phyloP scores from a whole-genome alignment of 2,329 filamentous ascomycete species.

The Periconia sp. region DNA sequence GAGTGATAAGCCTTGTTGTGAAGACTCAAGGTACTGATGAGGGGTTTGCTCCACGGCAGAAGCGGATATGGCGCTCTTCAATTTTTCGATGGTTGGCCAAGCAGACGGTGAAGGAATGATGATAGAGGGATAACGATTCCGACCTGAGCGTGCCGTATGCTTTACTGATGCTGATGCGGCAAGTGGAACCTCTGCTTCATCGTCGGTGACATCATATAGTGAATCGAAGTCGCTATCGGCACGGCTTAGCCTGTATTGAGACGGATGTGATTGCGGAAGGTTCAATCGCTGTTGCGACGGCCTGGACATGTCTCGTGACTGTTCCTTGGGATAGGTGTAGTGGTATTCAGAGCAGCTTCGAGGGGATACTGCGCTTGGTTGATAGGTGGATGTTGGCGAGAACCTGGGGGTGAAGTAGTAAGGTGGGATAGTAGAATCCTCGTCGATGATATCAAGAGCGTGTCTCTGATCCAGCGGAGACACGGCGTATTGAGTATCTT shows the following conservation, averaged over 20 bases:
- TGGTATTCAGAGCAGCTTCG: constrained; percentile 62
- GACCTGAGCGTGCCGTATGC: constrained; percentile 40
- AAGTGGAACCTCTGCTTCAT: constrained; percentile 63
- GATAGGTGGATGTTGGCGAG: constrained; percentile 32
- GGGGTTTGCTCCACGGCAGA: constrained; percentile 45
- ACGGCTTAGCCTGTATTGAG: constrained; percentile 66
- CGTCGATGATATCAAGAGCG: constrained; percentile 64
- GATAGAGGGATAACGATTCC: constrained; percentile 59
- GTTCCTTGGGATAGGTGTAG: constrained; percentile 66
- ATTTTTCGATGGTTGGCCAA: constrained; percentile 59
- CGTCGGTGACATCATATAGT: constrained; percentile 80
- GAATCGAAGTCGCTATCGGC: constrained; percentile 79
- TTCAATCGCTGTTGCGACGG: constrained; percentile 57
- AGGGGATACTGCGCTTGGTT: constrained; percentile 43
- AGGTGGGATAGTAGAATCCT: constrained; percentile 34
- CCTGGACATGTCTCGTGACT: constrained; percentile 59
- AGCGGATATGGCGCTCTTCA: constrained; percentile 56
- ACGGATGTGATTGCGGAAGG: constrained; percentile 49
- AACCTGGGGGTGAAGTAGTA: constrained; percentile 45
- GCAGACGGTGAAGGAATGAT: constrained; percentile 60
- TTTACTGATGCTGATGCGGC: constrained; percentile 56
- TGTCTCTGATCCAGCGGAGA: constrained; percentile 61
- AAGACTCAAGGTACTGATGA: constrained; percentile 68
- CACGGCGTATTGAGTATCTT: constrained; percentile 24
- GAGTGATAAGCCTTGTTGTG: constrained; percentile 71